Evolutionary conservation across 306 rosid genomes (phyloP), one percentile per base, ranked within the genome.

Genomic region (Ammopiptanthus mongolicus): DNA sequence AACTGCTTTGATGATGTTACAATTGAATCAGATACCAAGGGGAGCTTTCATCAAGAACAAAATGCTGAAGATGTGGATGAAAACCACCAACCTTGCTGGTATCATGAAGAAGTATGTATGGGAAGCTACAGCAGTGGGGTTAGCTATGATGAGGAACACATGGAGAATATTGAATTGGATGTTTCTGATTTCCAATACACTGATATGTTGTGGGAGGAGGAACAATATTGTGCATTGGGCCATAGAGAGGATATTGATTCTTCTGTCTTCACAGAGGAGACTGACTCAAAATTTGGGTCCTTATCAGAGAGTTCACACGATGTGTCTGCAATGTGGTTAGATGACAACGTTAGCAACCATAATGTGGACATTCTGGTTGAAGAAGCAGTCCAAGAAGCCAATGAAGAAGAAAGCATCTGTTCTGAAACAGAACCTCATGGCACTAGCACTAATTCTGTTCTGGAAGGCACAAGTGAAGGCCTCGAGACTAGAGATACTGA

Each of bases 151-250:
- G 59, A 28, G 50, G 85, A 83, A 81, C 64, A 68, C 10, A 6
- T 18, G 61, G 80, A 78, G 19, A 79, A 58, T 48, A 59, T 21
- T 33, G 83, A 81, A 78, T 50, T 65, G 67, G 81, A 48, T 55
- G 77, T 62, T 39, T 77, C 70, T 33, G 73, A 65, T 81, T 86
- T 82, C 28, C 76, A 78, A 42, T 61, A 22, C 31, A 66, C 71
- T 11, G 70, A 83, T 61, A 82, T 81, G 85, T 86, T 84, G 75
- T 79, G 88, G 92, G 83, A 87, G 68, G 88, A 84, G 68, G 86
- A 74, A 59, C 80, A 80, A 13, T 39, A 80, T 47, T 29, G 71
- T 65, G 66, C 76, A 42, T 59, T 69, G 53, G 68, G 76, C 80
- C 44, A 69, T 13, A 78, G 76, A 79, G 81, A 79, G 4, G 73